phyloP scores from a whole-genome alignment of 352 stramenopile species.

The Pythium dissotocum region DNA sequence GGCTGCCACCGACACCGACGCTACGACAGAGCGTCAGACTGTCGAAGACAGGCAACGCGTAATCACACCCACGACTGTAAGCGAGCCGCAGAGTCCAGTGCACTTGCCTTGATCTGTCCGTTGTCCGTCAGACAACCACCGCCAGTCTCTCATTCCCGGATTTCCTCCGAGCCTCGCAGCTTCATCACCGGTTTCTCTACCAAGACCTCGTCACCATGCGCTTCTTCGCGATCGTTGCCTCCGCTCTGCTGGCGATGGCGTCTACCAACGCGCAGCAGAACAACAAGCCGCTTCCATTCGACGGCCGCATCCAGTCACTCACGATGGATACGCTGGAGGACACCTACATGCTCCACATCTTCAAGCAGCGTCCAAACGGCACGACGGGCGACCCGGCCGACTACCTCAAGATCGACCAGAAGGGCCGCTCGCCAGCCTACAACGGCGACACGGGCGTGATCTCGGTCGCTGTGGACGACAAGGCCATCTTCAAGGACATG shows the following conservation, averaged over 20 bases:
- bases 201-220: not conserved
- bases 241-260: not conserved
- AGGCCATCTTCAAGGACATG: constrained; percentile 31
- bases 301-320: constrained; percentile 16
- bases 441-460: constrained; percentile 36
- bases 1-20: no score
- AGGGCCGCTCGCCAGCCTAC: constrained; percentile 33
- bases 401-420: constrained; percentile 32
- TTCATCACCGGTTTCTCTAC: not conserved
- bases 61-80: no score
- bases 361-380: constrained; percentile 31
- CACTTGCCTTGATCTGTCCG: no score
- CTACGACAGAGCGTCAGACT: no score
- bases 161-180: not conserved
- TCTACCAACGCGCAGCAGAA: not conserved
- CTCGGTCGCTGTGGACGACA: constrained; percentile 34
- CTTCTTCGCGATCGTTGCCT: not conserved
- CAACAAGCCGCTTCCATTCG: constrained; percentile 11
- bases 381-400: constrained; percentile 30
- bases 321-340: constrained; percentile 9
- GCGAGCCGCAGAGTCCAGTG: no score
- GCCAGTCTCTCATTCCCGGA: not conserved
- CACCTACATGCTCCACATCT: constrained; percentile 22
- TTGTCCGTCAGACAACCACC: no score
- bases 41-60: no score